phyloP scores from a whole-genome alignment of 176 grass and related monocot genomes.

The Oryza punctata region DNA sequence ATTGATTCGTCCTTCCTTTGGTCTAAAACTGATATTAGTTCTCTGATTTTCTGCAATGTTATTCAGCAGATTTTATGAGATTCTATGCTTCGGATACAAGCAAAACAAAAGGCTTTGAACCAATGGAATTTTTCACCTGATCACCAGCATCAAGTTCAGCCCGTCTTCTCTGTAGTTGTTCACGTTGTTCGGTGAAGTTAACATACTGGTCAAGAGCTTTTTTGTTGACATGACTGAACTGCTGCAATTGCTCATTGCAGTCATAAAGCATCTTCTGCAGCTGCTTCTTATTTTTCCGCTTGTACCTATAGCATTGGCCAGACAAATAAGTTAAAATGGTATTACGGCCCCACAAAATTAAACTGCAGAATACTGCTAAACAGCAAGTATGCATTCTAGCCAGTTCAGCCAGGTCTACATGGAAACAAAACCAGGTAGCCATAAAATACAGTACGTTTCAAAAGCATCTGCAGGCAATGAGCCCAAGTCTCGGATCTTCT shows the following conservation, averaged over 20 bases:
- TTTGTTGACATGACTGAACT: conserved; percentile 98
- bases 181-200: conserved; percentile 97
- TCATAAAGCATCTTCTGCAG: conserved; percentile 89
- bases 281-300: conserved; percentile 95
- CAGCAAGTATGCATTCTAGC: background rate
- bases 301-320: conserved; percentile 62
- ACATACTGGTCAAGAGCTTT: conserved; percentile 99
- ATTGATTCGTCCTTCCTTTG: conserved; percentile 99
- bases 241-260: conserved; percentile 86
- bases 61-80: conserved; percentile 23
- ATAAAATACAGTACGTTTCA: conserved; percentile 64
- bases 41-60: conserved; percentile 85
- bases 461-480: conserved; percentile 94
- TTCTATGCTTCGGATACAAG: conserved; percentile 24
- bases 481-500: conserved; percentile 95
- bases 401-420: conserved; percentile 7
- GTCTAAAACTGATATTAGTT: conserved; percentile 90
- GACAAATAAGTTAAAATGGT: conserved; percentile 24
- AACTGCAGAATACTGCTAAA: conserved; percentile 14
- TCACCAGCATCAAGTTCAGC: conserved; percentile 96
- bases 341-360: background rate
- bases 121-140: conserved; percentile 43
- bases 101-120: conserved; percentile 24
- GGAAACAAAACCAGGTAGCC: background rate
- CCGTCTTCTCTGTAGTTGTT: conserved; percentile 84